Conservation (phyloP, 2,329 filamentous ascomycete genomes). For the Fusarium sp. region DNA sequence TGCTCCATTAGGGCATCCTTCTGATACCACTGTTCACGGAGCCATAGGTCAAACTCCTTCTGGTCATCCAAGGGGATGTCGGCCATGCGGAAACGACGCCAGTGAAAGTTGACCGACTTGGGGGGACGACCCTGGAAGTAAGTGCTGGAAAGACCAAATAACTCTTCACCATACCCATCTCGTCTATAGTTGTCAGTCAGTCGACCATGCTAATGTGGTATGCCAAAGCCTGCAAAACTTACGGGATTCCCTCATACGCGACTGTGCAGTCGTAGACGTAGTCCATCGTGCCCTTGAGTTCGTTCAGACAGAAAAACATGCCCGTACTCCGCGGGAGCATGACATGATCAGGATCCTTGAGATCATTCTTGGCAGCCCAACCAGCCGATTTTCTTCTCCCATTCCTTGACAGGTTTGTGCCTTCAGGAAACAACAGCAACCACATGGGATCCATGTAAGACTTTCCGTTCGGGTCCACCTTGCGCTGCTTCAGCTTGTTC, state of each 20-base stretch:
- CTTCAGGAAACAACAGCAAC: constrained; percentile 89
- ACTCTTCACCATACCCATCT: constrained; percentile 88
- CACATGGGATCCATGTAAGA: constrained; percentile 83
- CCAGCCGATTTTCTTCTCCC: constrained; percentile 76
- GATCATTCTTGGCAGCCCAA: constrained; percentile 82
- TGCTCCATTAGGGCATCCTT: constrained; percentile 92
- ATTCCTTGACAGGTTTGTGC: constrained; percentile 82
- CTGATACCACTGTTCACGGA: constrained; percentile 88
- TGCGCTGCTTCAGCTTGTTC: constrained; percentile 72
- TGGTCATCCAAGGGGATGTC: constrained; percentile 84
- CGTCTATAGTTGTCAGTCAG: constrained; percentile 61
- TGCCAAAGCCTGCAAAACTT: constrained; percentile 60
- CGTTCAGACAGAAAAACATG: constrained; percentile 81
- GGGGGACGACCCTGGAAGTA: constrained; percentile 91
- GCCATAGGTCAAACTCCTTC: constrained; percentile 84
- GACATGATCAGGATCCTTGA: constrained; percentile 79
- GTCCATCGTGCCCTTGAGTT: constrained; percentile 79
- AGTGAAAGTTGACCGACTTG: constrained; percentile 97
- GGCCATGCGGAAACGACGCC: constrained; percentile 84
- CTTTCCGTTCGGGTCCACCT: constrained; percentile 65
- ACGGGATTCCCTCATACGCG: constrained; percentile 94
- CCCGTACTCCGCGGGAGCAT: constrained; percentile 86
- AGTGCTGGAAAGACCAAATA: constrained; percentile 87
- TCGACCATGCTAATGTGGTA: constrained; percentile 14
- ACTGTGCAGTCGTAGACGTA: constrained; percentile 95